Percentiles rank a stretch among this genome's conserved stretches.
These are phyloP conservation scores for Pseudocercospora fuligena DNA, from an alignment of 2,329 filamentous ascomycete genomes.

Conservation along the genomic window DNA sequence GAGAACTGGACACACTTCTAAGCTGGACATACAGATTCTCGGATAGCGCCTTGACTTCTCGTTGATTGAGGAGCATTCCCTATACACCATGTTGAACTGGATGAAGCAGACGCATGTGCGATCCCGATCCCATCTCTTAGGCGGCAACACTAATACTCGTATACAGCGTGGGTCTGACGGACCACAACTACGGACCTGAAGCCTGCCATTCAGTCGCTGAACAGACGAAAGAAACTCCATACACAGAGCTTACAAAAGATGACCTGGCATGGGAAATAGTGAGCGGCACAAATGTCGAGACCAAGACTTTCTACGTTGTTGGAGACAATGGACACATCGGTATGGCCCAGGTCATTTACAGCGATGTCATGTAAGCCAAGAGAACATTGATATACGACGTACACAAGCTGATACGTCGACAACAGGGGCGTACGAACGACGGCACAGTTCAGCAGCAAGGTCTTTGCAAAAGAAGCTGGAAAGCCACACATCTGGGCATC, in stretches of 20 bases:
- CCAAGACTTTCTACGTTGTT: constrained; percentile 90
- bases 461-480: constrained; percentile 75
- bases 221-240: constrained; percentile 77
- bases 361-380: constrained; percentile 79
- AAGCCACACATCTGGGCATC: constrained; percentile 83
- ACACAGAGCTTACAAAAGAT: constrained; percentile 76
- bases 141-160: constrained; percentile 30
- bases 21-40: not conserved
- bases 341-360: constrained; percentile 93
- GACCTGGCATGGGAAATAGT: constrained; percentile 82
- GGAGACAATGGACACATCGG: constrained; percentile 76
- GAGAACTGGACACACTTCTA: not conserved
- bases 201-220: constrained; percentile 85
- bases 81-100: constrained; percentile 82
- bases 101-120: constrained; percentile 81
- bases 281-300: constrained; percentile 89
- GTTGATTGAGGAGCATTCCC: not conserved
- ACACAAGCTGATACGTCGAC: constrained; percentile 20
- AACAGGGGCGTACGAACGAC: constrained; percentile 85
- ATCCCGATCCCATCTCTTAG: constrained; percentile 24
- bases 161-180: constrained; percentile 75
- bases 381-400: not conserved
- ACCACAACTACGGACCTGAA: constrained; percentile 89
- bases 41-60: not conserved
- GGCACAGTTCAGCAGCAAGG: constrained; percentile 90